Evolutionary conservation across 371 early-diverging fungal genomes (phyloP).

Genomic region (Actinomortierella ambigua): DNA sequence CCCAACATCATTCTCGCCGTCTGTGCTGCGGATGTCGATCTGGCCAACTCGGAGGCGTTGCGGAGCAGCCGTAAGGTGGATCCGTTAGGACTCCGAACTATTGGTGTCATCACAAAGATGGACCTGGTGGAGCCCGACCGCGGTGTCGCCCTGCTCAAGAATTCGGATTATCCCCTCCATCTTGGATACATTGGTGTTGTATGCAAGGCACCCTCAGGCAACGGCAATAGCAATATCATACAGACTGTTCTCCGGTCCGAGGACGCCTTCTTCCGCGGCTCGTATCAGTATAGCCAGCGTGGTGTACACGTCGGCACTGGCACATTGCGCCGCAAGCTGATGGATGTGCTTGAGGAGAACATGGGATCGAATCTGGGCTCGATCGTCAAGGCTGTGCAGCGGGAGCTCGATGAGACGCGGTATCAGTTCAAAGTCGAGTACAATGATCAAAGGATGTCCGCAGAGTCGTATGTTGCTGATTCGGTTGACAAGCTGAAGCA

Average conservation of each 20-base stretch:
- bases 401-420: constrained; percentile 90
- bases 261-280: constrained; percentile 70
- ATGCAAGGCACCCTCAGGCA: constrained; percentile 68
- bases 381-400: constrained; percentile 89
- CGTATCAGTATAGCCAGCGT: constrained; percentile 63
- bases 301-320: constrained; percentile 84
- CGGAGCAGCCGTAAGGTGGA: constrained; percentile 93
- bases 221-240: constrained; percentile 55
- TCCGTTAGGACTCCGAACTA: constrained; percentile 92
- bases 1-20: constrained; percentile 98
- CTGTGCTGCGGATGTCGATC: constrained; percentile 97
- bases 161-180: constrained; percentile 91
- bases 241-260: constrained; percentile 74
- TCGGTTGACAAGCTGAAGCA: constrained; percentile 92
- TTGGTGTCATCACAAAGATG: constrained; percentile 99
- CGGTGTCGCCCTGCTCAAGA: constrained; percentile 85
- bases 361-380: constrained; percentile 86
- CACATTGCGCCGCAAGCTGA: constrained; percentile 80
- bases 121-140: constrained; percentile 92
- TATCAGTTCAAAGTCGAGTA: constrained; percentile 98
- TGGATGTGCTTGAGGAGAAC: constrained; percentile 88
- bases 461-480: constrained; percentile 96
- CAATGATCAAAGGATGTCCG: constrained; percentile 91
- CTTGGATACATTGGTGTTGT: constrained; percentile 99
- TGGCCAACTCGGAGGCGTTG: constrained; percentile 98